Evolutionary conservation across 2,329 filamentous ascomycete genomes (phyloP).

Genomic region (Hirsutella minnesotensis): DNA sequence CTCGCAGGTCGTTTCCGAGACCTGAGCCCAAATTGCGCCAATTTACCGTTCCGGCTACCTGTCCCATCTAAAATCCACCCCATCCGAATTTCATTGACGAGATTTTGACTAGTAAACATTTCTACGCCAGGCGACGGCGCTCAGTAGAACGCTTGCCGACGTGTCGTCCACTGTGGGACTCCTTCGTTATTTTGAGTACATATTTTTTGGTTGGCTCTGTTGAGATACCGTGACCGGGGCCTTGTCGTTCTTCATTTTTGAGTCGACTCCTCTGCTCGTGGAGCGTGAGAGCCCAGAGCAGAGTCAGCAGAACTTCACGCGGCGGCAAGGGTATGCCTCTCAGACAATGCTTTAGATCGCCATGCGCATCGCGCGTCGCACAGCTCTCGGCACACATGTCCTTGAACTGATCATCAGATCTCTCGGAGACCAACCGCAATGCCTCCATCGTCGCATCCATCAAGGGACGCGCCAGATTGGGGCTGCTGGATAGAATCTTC

Average conservation of each 20-base stretch:
- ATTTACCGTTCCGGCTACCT: conserved; percentile 5
- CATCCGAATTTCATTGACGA: no score
- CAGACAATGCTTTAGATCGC: conserved; percentile 23
- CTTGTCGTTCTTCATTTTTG: conserved; percentile 10
- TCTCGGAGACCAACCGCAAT: conserved; percentile 59
- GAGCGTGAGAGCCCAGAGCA: conserved; percentile 32
- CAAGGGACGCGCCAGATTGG: conserved; percentile 61
- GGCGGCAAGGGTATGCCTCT: conserved; percentile 29
- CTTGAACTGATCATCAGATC: conserved; percentile 34
- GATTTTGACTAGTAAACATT: background rate
- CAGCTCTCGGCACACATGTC: conserved; percentile 18
- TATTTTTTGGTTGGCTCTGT: conserved; percentile 12
- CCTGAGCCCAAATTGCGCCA: conserved; percentile 6
- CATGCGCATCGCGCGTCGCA: conserved; percentile 24
- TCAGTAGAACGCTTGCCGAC: conserved; percentile 6
- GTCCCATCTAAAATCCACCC: conserved; percentile 4
- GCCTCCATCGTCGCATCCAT: conserved; percentile 62
- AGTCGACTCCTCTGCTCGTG: conserved; percentile 25
- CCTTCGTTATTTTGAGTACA: conserved; percentile 12
- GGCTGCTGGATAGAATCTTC: conserved; percentile 62
- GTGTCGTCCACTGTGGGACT: conserved; percentile 10
- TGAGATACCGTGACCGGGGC: conserved; percentile 13
- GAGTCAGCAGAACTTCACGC: conserved; percentile 33
- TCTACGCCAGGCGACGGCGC: conserved; percentile 11
- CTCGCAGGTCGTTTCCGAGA: background rate